Base-by-base conservation (phyloP, 23 red algal genomes). In the Rhodosorus marinus region DNA sequence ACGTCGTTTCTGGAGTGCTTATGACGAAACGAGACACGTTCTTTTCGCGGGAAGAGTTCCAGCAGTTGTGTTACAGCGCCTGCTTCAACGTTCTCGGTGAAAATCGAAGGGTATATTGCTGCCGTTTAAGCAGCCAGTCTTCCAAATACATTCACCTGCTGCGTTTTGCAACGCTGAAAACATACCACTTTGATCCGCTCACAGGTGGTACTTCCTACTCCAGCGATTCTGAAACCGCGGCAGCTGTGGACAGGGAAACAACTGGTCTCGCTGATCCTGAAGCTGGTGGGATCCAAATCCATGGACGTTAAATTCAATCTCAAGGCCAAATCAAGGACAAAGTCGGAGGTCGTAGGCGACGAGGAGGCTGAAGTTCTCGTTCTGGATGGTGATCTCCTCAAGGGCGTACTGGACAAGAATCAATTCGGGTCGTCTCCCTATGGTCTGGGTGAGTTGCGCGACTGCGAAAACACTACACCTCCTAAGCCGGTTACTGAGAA, bases 221-320 rank as follows among this genome's bases (percentile, higher is more conserved):
- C 90, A 0, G 76, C 76, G 0, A 75, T 98, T 51, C 51, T 85
- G 25, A 57, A 69, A 19, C 90, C 90, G 32, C 20, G 35, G 8
- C 65, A 26, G 20, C 53, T 84, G 24, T 98, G 79, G 79, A 98
- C 90, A 31, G 90, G 90, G 14, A 98, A 98, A 57, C 90, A 98
- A 58, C 60, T 98, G 15, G 59, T 85, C n/a, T 69, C 52, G 6
- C 56, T 66, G 20, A 52, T 98, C 3, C 51, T 98, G 27, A 34
- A 40, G 4, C 45, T 79, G 8, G 64, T 98, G 22, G 49, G 83
- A 0, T 54, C 61, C 36, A 59, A 68, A 20, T 20, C 51, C 43
- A 65, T 53, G 1, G 61, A 67, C 8, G 51, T 82, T 40, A 36
- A 36, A 40, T 49, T 82, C 17, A 51, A 40, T 4, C 29, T 43